Evolutionary conservation across 2,329 filamentous ascomycete genomes (phyloP).

Genomic region (Penicillium sp.): DNA sequence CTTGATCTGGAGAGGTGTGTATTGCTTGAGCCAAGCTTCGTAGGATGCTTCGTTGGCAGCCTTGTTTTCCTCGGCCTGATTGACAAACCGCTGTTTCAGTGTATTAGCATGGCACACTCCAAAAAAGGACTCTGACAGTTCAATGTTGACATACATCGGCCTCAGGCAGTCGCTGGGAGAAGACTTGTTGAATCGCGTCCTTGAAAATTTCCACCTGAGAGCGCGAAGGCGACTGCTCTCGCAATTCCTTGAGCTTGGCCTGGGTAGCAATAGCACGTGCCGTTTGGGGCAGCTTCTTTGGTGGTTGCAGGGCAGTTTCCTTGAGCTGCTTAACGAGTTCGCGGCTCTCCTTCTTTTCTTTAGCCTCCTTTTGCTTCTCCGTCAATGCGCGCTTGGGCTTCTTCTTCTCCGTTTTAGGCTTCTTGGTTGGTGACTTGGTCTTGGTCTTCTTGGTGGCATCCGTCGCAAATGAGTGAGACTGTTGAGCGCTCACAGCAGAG

Average conservation of each 20-base stretch:
- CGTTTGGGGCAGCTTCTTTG: slow-evolving; percentile 37
- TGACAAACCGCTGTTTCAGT: slow-evolving; percentile 55
- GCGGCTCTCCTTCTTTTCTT: slow-evolving; percentile 33
- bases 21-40: slow-evolving; percentile 56
- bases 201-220: slow-evolving; percentile 22
- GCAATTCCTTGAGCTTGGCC: slow-evolving; percentile 21
- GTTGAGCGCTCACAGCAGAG: slow-evolving; percentile 16
- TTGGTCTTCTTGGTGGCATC: slow-evolving; percentile 22
- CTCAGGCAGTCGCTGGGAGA: slow-evolving; percentile 22
- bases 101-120: slow-evolving; percentile 6
- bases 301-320: slow-evolving; percentile 33
- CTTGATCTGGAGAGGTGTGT: slow-evolving; percentile 60
- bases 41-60: slow-evolving; percentile 49
- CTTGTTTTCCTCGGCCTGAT: slow-evolving; percentile 51
- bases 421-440: slow-evolving; percentile 20
- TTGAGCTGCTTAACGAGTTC: slow-evolving; percentile 39
- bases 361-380: slow-evolving; percentile 33
- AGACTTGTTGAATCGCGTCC: slow-evolving; percentile 18
- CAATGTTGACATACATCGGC: slow-evolving; percentile 22
- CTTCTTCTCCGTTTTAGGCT: slow-evolving; percentile 30
- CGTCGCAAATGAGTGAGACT: slow-evolving; percentile 24
- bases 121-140: neutral
- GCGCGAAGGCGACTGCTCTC: neutral
- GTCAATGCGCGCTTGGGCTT: slow-evolving; percentile 33
- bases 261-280: slow-evolving; percentile 27